A percentile compares a stretch with the other conserved stretches of the same genome.
These are phyloP conservation scores for Erysimum cheiranthoides DNA, from an alignment of 345 rosid genomes.

Conservation along the genomic window DNA sequence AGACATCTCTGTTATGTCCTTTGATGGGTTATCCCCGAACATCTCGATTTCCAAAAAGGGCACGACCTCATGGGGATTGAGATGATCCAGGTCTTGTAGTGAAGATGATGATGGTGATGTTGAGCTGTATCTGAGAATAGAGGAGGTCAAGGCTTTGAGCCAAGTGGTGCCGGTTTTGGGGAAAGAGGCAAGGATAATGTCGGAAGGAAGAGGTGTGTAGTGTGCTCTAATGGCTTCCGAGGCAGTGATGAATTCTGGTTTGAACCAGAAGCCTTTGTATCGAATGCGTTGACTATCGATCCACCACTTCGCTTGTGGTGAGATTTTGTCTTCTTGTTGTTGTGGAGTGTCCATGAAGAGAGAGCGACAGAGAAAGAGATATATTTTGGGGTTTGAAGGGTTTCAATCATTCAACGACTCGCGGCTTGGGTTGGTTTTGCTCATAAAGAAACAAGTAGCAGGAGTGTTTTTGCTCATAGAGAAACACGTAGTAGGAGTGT, in stretches of 20 bases:
- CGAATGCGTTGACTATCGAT: constrained; percentile 29
- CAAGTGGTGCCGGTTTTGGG: constrained; percentile 48
- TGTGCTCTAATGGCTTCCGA: constrained; percentile 39
- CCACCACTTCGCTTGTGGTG: constrained; percentile 43
- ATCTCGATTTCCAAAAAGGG: constrained; percentile 47
- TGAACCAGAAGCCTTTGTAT: constrained; percentile 43
- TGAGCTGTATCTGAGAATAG: constrained; percentile 37
- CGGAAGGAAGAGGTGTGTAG: constrained; percentile 46
- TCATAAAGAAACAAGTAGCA: not conserved
- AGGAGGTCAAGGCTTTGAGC: constrained; percentile 43
- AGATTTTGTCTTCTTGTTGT: constrained; percentile 18
- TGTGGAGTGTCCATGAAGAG: constrained; percentile 35
- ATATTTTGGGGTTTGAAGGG: not conserved
- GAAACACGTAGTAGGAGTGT: no score
- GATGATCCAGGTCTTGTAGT: not conserved
- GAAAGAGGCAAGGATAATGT: constrained; percentile 42
- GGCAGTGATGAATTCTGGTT: constrained; percentile 41
- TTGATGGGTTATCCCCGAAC: constrained; percentile 33
- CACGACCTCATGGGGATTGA: constrained; percentile 40
- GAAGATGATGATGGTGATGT: not conserved
- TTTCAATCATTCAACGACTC: not conserved
- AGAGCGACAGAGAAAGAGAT: not conserved
- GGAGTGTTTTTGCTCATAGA: no score
- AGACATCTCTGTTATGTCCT: constrained; percentile 31
- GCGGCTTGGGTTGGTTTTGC: not conserved